Conservation (phyloP, 2,329 filamentous ascomycete species). For the Teratosphaeria destructans region DNA sequence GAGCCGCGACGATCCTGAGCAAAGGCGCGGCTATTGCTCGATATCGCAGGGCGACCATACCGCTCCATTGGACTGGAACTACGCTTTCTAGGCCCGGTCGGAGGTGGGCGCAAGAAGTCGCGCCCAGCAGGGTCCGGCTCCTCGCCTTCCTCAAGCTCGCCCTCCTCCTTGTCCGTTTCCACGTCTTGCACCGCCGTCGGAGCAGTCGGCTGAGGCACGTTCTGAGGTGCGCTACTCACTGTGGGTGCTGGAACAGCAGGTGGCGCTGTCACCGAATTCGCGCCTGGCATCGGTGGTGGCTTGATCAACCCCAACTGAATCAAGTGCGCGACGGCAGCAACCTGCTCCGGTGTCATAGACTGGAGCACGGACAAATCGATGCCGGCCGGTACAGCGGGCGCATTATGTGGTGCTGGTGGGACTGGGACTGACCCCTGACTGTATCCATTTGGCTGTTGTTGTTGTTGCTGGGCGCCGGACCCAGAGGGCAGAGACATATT, state of each 20-base stretch:
- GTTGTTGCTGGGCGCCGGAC: neutral
- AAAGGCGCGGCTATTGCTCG: neutral
- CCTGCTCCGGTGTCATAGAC: constrained; percentile 19
- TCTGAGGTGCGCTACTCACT: neutral
- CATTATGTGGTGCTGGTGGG: constrained; percentile 10
- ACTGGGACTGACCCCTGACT: neutral
- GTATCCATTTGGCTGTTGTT: constrained; percentile 3
- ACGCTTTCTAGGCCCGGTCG: constrained; percentile 19
- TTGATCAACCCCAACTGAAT: constrained; percentile 18
- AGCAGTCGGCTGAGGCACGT: neutral
- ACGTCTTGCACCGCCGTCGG: constrained; percentile 8
- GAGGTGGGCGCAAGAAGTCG: constrained; percentile 18
- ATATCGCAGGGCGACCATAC: neutral
- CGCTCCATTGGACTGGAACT: constrained; percentile 3
- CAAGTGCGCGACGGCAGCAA: constrained; percentile 15
- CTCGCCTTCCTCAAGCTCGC: constrained; percentile 65
- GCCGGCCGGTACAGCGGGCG: constrained; percentile 9
- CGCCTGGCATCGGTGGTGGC: constrained; percentile 9
- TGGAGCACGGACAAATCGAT: constrained; percentile 13
- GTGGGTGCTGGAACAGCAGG: constrained; percentile 1
- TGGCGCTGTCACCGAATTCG: neutral
- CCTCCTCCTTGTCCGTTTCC: constrained; percentile 53
- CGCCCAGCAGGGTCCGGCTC: constrained; percentile 21
- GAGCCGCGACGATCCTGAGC: neutral
- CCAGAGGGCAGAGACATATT: neutral